Evolutionary conservation across 495 filamentous ascomycete genomes (phyloP).

Genomic region (Hyaloscypha finlandica): DNA sequence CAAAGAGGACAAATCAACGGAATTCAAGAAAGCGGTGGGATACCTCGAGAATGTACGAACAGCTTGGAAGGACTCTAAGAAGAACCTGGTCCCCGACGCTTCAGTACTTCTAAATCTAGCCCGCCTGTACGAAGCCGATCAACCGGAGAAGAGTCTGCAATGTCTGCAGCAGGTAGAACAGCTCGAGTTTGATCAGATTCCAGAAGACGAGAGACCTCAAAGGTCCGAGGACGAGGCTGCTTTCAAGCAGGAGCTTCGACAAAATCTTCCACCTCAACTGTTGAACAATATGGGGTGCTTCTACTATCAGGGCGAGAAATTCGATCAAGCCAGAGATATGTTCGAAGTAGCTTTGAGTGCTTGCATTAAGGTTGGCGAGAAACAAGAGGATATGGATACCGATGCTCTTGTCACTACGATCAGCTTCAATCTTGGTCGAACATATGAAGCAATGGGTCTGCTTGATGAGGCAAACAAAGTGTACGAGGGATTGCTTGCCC

Average conservation of each 20-base stretch:
- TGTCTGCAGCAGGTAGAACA: slow-evolving; percentile 89
- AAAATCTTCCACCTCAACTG: slow-evolving; percentile 81
- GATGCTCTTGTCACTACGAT: slow-evolving; percentile 92
- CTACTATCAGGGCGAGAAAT: slow-evolving; percentile 83
- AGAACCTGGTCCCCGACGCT: slow-evolving; percentile 74
- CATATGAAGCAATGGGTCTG: slow-evolving; percentile 82
- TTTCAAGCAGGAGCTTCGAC: slow-evolving; percentile 60
- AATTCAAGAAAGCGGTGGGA: slow-evolving; percentile 78
- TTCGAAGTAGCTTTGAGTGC: slow-evolving; percentile 87
- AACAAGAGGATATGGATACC: slow-evolving; percentile 69
- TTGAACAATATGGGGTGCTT: slow-evolving; percentile 98
- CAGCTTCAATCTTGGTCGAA: slow-evolving; percentile 95
- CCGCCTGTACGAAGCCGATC: slow-evolving; percentile 81
- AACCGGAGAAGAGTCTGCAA: slow-evolving; percentile 86
- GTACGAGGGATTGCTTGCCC: slow-evolving; percentile 79
- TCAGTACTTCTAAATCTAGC: slow-evolving; percentile 92
- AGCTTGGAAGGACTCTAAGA: slow-evolving; percentile 87
- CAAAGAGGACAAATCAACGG: slow-evolving; percentile 85
- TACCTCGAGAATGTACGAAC: slow-evolving; percentile 82
- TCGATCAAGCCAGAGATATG: slow-evolving; percentile 74
- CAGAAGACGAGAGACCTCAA: slow-evolving; percentile 65
- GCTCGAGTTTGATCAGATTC: slow-evolving; percentile 74
- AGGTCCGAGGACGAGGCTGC: slow-evolving; percentile 63
- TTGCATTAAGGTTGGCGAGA: slow-evolving; percentile 74
- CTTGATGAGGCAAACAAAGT: slow-evolving; percentile 81